Conservation (phyloP, 2,329 filamentous ascomycete species). For the Cyphellophora attinorum region DNA sequence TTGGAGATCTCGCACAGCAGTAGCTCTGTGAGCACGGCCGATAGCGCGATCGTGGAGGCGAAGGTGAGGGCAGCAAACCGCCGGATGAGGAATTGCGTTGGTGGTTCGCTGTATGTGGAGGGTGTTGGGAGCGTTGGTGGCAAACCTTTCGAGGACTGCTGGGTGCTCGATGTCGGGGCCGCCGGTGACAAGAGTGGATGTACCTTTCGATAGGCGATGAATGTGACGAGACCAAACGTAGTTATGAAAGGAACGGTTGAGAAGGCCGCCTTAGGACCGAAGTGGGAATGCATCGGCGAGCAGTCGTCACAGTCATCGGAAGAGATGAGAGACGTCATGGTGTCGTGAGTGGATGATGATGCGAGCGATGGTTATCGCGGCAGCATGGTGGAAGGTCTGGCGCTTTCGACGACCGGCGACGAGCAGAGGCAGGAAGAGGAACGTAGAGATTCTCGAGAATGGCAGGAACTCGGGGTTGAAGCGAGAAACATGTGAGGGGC, state of each 20-base stretch:
- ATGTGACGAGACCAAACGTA: slow-evolving; percentile 56
- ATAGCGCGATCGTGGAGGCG: slow-evolving; percentile 65
- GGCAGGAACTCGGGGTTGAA: no score
- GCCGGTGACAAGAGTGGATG: slow-evolving; percentile 58
- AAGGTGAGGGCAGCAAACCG: slow-evolving; percentile 55
- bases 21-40: slow-evolving; percentile 67
- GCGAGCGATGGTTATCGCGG: not conserved
- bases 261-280: slow-evolving; percentile 31
- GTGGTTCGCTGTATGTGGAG: slow-evolving; percentile 17
- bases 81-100: slow-evolving; percentile 17
- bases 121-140: slow-evolving; percentile 11
- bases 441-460: no score
- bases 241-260: slow-evolving; percentile 59
- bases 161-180: slow-evolving; percentile 6
- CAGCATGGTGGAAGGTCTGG: no score
- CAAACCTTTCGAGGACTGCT: slow-evolving; percentile 10
- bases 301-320: slow-evolving; percentile 22
- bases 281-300: slow-evolving; percentile 9
- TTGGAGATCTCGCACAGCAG: slow-evolving; percentile 79
- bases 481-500: no score
- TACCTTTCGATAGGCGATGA: slow-evolving; percentile 56
- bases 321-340: slow-evolving; percentile 13
- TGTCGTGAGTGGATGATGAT: slow-evolving; percentile 2
- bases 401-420: no score
- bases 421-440: no score